Evolutionary conservation across 2,329 filamentous ascomycete genomes (phyloP).

Genomic region (Stachybotrys chartarum): DNA sequence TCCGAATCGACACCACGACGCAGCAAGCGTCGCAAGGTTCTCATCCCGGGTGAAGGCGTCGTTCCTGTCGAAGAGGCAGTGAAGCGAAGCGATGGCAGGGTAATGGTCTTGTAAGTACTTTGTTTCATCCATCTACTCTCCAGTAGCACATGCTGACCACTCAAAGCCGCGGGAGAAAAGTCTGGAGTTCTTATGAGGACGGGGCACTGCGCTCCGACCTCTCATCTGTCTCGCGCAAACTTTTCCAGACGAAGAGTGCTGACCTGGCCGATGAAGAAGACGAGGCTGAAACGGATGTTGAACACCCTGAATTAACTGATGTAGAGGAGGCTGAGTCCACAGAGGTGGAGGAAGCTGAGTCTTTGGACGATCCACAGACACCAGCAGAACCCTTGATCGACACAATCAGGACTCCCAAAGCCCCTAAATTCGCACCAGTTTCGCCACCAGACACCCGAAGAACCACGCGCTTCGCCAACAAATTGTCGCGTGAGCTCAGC

Average conservation of each 20-base stretch:
- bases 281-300: conserved; percentile 6
- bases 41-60: conserved; percentile 49
- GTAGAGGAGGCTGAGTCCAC: conserved; percentile 2
- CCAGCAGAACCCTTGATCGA: conserved; percentile 26
- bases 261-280: background rate
- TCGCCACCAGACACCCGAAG: conserved; percentile 58
- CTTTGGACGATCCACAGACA: conserved; percentile 22
- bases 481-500: conserved; percentile 34
- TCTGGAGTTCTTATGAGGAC: background rate
- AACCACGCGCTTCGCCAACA: conserved; percentile 49
- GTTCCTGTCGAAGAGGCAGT: conserved; percentile 56
- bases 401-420: conserved; percentile 40
- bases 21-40: conserved; percentile 48
- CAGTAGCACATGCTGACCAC: conserved; percentile 14
- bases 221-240: background rate
- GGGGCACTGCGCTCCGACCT: background rate
- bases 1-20: conserved; percentile 38
- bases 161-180: conserved; percentile 66
- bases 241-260: background rate
- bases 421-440: conserved; percentile 47
- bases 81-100: conserved; percentile 61
- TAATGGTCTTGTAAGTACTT: conserved; percentile 68
- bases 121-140: background rate
- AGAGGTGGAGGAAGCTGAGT: conserved; percentile 21
- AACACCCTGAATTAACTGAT: background rate